Conservation (phyloP, 2,329 filamentous ascomycete genomes). For the Cladosporium austrohemisphaericum region DNA sequence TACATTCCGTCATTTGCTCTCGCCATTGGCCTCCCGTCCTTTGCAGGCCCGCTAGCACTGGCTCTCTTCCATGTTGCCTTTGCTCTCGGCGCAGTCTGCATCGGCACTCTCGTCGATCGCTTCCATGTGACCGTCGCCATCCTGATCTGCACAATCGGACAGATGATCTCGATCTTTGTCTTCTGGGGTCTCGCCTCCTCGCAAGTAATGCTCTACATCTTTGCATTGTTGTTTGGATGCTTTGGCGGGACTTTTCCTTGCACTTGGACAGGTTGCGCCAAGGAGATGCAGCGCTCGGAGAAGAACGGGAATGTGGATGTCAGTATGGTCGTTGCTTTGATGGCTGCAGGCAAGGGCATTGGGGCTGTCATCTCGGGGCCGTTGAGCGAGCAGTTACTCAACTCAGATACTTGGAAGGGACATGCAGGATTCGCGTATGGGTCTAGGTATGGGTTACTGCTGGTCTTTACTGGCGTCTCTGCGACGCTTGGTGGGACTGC, state of each 20-base stretch:
- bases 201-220: constrained; percentile 40
- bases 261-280: constrained; percentile 31
- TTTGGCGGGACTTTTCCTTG: constrained; percentile 40
- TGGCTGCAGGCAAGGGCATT: constrained; percentile 49
- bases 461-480: constrained; percentile 42
- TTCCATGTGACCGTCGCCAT: constrained; percentile 39
- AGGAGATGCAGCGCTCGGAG: constrained; percentile 20
- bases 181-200: constrained; percentile 47
- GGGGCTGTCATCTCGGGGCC: constrained; percentile 51
- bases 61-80: constrained; percentile 39
- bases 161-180: constrained; percentile 37
- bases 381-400: constrained; percentile 46
- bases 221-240: constrained; percentile 42
- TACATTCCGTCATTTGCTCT: constrained; percentile 43
- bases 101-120: constrained; percentile 39
- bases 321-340: constrained; percentile 47
- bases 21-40: constrained; percentile 33
- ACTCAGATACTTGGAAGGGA: constrained; percentile 34
- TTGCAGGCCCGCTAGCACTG: constrained; percentile 37
- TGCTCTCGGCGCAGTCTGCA: constrained; percentile 36
- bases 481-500: constrained; percentile 31
- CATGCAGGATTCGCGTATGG: constrained; percentile 41
- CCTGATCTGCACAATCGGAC: constrained; percentile 36
- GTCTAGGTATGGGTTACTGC: constrained; percentile 40
- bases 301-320: constrained; percentile 36